Conservation (phyloP, 1,139 yeast genomes). For the Candida sanyaensis region DNA sequence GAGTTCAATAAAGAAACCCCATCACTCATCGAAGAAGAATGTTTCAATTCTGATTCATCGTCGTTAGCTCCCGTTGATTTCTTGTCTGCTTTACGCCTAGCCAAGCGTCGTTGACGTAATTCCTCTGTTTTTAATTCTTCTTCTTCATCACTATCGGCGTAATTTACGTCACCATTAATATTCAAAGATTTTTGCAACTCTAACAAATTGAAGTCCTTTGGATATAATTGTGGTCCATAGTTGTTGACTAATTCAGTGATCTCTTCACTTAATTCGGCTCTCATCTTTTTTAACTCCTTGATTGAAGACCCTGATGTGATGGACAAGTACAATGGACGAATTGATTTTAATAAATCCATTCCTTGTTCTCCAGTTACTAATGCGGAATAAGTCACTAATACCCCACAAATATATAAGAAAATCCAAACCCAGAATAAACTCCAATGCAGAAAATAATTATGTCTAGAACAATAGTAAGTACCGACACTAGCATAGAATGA, state of each 20-base stretch:
- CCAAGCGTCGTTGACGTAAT: slow-evolving; percentile 47
- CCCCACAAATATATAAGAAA: slow-evolving; percentile 56
- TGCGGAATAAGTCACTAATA: slow-evolving; percentile 81
- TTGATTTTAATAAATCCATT: slow-evolving; percentile 79
- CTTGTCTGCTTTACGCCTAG: slow-evolving; percentile 26
- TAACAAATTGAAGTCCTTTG: slow-evolving; percentile 47
- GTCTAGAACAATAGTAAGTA: slow-evolving; percentile 46
- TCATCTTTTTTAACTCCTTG: slow-evolving; percentile 45
- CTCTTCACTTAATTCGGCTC: slow-evolving; percentile 42
- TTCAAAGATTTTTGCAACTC: slow-evolving; percentile 35
- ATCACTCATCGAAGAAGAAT: slow-evolving; percentile 47
- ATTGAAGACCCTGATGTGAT: slow-evolving; percentile 59
- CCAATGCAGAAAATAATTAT: slow-evolving; percentile 21
- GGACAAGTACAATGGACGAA: slow-evolving; percentile 80
- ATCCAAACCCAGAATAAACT: slow-evolving; percentile 41
- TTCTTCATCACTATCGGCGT: slow-evolving; percentile 50
- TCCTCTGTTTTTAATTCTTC: slow-evolving; percentile 60
- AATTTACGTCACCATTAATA: slow-evolving; percentile 25
- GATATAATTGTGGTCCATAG: slow-evolving; percentile 48
- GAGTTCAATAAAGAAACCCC: slow-evolving; percentile 57
- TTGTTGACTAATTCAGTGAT: slow-evolving; percentile 46
- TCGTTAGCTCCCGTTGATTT: slow-evolving; percentile 11
- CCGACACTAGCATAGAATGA: slow-evolving; percentile 75
- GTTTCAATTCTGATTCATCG: slow-evolving; percentile 16
- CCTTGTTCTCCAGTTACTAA: slow-evolving; percentile 91